A percentile compares a stretch with the other conserved stretches of the same genome.
phyloP scores from a whole-genome alignment of 1,284 basidiomycete species.

The Microbotryum silenes-acaulis region DNA sequence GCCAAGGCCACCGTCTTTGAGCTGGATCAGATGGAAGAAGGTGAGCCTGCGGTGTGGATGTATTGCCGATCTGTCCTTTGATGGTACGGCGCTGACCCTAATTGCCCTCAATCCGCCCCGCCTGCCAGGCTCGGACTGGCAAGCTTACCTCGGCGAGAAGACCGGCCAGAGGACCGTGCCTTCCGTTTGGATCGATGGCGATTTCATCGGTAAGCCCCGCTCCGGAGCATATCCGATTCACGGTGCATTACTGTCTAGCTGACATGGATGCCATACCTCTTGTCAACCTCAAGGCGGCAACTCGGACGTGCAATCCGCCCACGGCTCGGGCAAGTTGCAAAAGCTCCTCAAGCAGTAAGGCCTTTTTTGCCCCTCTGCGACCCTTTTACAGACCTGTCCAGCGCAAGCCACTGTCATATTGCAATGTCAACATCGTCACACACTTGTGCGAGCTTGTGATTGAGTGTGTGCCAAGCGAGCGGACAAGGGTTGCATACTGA shows the following conservation, averaged over 20 bases:
- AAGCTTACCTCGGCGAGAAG: constrained; percentile 41
- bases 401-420: no score
- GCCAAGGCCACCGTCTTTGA: constrained; percentile 39
- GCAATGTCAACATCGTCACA: no score
- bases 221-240: neutral
- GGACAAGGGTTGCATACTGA: no score
- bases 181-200: constrained; percentile 43
- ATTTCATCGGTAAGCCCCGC: constrained; percentile 36
- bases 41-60: constrained; percentile 18
- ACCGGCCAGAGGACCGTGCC: constrained; percentile 45
- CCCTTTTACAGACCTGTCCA: no score
- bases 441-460: no score
- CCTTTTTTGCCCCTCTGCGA: no score
- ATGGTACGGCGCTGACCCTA: neutral
- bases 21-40: constrained; percentile 41
- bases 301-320: constrained; percentile 30
- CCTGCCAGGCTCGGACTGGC: constrained; percentile 23
- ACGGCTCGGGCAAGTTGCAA: constrained; percentile 38
- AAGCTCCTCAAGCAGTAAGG: constrained; percentile 31
- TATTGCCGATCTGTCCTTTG: neutral
- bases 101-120: neutral
- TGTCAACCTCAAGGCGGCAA: constrained; percentile 1
- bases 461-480: no score
- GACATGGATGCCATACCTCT: neutral
- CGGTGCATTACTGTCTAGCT: neutral